Conservation (phyloP, 164 flowering plant genomes). For the Liquidambar formosana region DNA sequence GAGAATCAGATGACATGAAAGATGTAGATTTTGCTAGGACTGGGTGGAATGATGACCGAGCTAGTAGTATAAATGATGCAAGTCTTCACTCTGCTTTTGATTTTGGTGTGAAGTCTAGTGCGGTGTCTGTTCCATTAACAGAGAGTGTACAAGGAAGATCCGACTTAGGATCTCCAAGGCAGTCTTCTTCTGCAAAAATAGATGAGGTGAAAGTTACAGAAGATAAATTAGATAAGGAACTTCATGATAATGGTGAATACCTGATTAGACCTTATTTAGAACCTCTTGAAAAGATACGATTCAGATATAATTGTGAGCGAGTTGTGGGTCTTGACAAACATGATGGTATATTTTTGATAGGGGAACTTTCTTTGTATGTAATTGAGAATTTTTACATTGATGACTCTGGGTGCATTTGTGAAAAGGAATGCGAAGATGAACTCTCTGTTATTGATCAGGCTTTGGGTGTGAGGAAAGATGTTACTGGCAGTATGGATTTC, state of each 20-base stretch:
- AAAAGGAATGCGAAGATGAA: conserved; percentile 89
- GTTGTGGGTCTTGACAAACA: conserved; percentile 98
- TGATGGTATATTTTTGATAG: conserved; percentile 96
- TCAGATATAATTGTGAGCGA: conserved; percentile 90
- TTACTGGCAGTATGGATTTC: conserved; percentile 58
- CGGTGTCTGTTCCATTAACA: conserved; percentile 56
- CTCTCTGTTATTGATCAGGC: conserved; percentile 98
- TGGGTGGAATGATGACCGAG: conserved; percentile 82
- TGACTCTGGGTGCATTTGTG: conserved; percentile 82
- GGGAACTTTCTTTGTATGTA: conserved; percentile 82
- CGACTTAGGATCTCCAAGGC: conserved; percentile 76
- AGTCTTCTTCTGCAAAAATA: conserved; percentile 57
- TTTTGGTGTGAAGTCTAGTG: conserved; percentile 77
- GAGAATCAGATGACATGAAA: conserved; percentile 54
- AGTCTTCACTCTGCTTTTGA: conserved; percentile 94
- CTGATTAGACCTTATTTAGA: conserved; percentile 91
- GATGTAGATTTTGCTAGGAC: conserved; percentile 51
- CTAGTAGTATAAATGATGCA: conserved; percentile 81
- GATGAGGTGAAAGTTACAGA: conserved; percentile 59
- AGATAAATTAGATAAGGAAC: conserved; percentile 76
- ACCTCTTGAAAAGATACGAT: conserved; percentile 85
- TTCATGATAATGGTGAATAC: conserved; percentile 91
- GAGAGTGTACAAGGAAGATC: conserved; percentile 67
- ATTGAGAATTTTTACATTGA: conserved; percentile 96
- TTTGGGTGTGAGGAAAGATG: conserved; percentile 93